Percentiles rank a stretch among this genome's conserved stretches.
Conservation (phyloP, 495 filamentous ascomycete genomes). For the Aspergillus nidulans region DNA sequence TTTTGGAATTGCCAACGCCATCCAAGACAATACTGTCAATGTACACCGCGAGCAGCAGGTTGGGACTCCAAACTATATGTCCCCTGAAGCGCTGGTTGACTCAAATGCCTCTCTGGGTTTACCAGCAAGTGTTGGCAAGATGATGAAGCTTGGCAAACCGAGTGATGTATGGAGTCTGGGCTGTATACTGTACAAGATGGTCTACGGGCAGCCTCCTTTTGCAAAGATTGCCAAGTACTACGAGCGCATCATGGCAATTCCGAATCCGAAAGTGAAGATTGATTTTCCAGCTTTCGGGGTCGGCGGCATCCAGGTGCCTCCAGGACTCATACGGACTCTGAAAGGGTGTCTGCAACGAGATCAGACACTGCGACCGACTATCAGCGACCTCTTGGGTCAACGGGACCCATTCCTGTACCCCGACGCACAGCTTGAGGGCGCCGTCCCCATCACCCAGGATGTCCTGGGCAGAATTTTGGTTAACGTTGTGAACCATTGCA, state of each 20-base stretch:
- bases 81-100: conserved; percentile 86
- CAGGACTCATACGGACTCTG: conserved; percentile 66
- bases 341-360: conserved; percentile 77
- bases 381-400: conserved; percentile 65
- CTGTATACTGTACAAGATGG: conserved; percentile 97
- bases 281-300: conserved; percentile 74
- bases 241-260: conserved; percentile 72
- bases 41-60: conserved; percentile 94
- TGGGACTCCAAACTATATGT: conserved; percentile 98
- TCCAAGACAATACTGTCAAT: conserved; percentile 94
- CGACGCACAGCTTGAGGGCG: conserved; percentile 54
- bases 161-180: conserved; percentile 95
- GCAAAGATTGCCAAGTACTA: conserved; percentile 85
- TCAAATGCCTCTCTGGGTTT: conserved; percentile 64
- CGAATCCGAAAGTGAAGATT: conserved; percentile 78
- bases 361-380: conserved; percentile 69
- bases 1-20: conserved; percentile 97
- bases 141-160: conserved; percentile 95
- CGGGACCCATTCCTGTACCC: conserved; percentile 82
- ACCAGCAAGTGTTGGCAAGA: conserved; percentile 56
- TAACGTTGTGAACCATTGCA: conserved; percentile 71
- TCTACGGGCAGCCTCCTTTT: conserved; percentile 88
- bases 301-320: conserved; percentile 67
- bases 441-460: conserved; percentile 70
- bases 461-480: conserved; percentile 70